phyloP scores from a whole-genome alignment of 768 basidiomycete genomes.

The Serpula lacrymans region DNA sequence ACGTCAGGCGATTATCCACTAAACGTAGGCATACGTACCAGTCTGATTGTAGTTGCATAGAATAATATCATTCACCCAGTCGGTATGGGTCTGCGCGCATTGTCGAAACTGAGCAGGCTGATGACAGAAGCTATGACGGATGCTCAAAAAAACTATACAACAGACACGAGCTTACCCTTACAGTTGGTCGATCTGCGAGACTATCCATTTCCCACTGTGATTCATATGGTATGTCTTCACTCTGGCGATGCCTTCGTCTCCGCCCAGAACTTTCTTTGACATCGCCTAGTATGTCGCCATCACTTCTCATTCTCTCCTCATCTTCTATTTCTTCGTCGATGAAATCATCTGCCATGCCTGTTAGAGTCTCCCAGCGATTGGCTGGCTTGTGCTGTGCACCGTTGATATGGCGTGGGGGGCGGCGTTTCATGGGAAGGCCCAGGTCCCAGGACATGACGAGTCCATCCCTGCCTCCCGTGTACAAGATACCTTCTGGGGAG shows the following conservation, averaged over 20 bases:
- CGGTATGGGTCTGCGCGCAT: slow-evolving; percentile 83
- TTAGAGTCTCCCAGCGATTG: slow-evolving; percentile 75
- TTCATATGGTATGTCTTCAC: slow-evolving; percentile 53
- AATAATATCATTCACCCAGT: slow-evolving; percentile 95
- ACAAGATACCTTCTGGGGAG: slow-evolving; percentile 82
- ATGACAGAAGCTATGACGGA: slow-evolving; percentile 12
- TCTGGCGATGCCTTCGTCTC: slow-evolving; percentile 27
- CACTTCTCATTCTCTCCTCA: slow-evolving; percentile 54
- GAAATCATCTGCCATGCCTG: slow-evolving; percentile 76
- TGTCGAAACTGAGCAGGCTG: slow-evolving; percentile 77
- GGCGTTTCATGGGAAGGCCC: slow-evolving; percentile 51
- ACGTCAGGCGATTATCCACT: slow-evolving; percentile 7
- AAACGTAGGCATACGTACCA: slow-evolving; percentile 37
- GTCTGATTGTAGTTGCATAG: slow-evolving; percentile 93
- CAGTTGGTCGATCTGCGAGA: slow-evolving; percentile 43
- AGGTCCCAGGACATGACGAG: slow-evolving; percentile 88
- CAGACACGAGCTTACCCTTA: slow-evolving; percentile 39
- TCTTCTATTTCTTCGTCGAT: slow-evolving; percentile 67
- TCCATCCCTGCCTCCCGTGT: slow-evolving; percentile 88
- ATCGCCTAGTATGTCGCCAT: slow-evolving; percentile 77
- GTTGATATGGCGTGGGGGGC: slow-evolving; percentile 34
- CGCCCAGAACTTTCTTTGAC: slow-evolving; percentile 43
- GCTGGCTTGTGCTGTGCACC: slow-evolving; percentile 18
- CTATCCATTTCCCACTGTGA: slow-evolving; percentile 78
- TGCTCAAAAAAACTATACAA: slow-evolving; percentile 1